Conservation (phyloP, 2,329 filamentous ascomycete genomes). For the Cryphonectria nitschkei region DNA sequence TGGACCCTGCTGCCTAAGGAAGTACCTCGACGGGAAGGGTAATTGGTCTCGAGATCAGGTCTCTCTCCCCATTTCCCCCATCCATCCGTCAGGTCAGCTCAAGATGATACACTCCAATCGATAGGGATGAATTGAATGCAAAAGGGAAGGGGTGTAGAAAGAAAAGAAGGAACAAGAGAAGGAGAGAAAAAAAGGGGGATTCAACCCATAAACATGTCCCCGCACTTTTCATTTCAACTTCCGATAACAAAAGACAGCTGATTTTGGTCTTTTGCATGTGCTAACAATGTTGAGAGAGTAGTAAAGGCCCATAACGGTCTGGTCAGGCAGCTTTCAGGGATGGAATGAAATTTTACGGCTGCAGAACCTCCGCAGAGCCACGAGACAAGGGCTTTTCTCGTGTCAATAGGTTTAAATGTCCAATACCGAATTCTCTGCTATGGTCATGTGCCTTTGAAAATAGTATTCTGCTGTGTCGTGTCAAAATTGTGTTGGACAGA, state of each 20-base stretch:
- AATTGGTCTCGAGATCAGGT: not conserved
- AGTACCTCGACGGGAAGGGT: no score
- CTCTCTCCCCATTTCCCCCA: no score
- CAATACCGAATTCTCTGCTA: no score
- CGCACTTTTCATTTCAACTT: conserved; percentile 4
- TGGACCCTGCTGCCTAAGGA: not conserved
- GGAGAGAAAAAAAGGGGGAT: not conserved
- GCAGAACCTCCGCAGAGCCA: not conserved
- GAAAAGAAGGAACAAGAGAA: not conserved
- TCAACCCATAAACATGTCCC: not conserved
- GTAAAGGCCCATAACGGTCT: not conserved
- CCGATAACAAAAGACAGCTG: not conserved
- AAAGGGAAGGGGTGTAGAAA: not conserved
- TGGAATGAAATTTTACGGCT: no score
- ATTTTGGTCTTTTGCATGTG: not conserved
- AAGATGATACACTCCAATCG: not conserved
- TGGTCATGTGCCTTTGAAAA: no score
- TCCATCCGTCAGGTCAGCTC: not conserved
- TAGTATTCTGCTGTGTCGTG: no score
- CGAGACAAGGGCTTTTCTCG: not conserved
- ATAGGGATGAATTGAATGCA: not conserved
- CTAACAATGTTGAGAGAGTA: not conserved
- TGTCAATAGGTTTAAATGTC: no score
- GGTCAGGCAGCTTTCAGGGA: not conserved
- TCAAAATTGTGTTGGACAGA: no score